Evolutionary conservation across 73 alveolate genomes (phyloP), one percentile per base, ranked within the genome.

Genomic region (Uronychia setigera): DNA sequence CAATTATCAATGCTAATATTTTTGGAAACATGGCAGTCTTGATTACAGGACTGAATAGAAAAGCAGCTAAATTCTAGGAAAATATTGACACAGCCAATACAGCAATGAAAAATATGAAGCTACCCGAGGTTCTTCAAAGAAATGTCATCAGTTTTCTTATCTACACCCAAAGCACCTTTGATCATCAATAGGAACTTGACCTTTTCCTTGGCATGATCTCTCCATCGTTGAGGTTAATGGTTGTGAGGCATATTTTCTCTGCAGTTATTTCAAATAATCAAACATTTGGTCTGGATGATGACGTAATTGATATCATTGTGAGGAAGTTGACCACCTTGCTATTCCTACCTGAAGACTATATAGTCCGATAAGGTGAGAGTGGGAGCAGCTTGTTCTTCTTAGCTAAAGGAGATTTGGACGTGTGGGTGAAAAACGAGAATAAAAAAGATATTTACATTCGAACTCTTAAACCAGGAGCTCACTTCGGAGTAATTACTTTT

Each of bases 401-500:
- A 29, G 88, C 88, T 1, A 86, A 86, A 35, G 93, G 93, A 35
- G 88, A 86, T 33, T 86, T 86, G 33, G 93, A 86, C 31, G 78
- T 86, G 28, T 80, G 57, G 46, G 93, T 86, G 26, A 86, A 86
- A 60, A 88, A 86, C 76, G 86, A 85, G 29, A 85, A 33, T 31
- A 85, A 85, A n/a, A 76, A 86, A 78, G 91, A 84, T 59, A 92
- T 88, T 74, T 86, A 85, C 77, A 92, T 96, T 11, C 90, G 93
- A 81, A 89, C 90, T 33, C 84, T 97, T 57, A 85, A 77, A 14
- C 94, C 93, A 29, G 99, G 99, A 32, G 95, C 92, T 78, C 88
- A 96, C 30, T 97, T 97, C 74, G 99, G 99, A 0, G 99, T 96
- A 87, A 76, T 96, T 29, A 97, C 98, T 76, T 86, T 97, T 31